Evolutionary conservation across 805 yeast species (phyloP).

Genomic region (Saturnispora bothae): DNA sequence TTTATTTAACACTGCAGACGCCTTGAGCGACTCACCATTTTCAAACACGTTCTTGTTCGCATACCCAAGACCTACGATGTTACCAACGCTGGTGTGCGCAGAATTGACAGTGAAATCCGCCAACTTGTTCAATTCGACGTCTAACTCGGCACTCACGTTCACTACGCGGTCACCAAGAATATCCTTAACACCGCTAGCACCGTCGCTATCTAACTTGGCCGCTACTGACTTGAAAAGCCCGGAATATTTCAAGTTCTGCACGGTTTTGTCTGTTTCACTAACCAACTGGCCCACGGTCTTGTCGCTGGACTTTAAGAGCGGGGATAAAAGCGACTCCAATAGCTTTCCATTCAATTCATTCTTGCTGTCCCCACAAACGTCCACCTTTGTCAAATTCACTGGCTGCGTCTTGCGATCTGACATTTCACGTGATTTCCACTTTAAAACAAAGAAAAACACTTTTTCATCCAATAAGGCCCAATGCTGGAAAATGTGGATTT

Average conservation of each 20-base stretch:
- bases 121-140: constrained; percentile 3
- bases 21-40: constrained; percentile 51
- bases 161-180: constrained; percentile 6
- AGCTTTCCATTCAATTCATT: constrained; percentile 28
- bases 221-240: constrained; percentile 21
- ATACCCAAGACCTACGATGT: constrained; percentile 25
- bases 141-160: constrained; percentile 8
- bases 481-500: no score
- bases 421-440: no score
- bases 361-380: constrained; percentile 23
- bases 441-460: no score
- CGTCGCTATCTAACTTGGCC: constrained; percentile 14
- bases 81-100: constrained; percentile 7
- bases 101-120: constrained; percentile 1
- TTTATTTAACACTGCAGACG: constrained; percentile 38
- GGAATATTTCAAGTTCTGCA: constrained; percentile 19
- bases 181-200: constrained; percentile 2
- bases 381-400: constrained; percentile 22
- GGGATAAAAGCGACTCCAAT: constrained; percentile 35
- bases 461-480: no score
- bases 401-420: constrained; percentile 11
- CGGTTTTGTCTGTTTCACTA: constrained; percentile 13
- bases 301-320: constrained; percentile 29
- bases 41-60: constrained; percentile 46
- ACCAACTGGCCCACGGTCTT: constrained; percentile 36